Conservation (phyloP, 208 protist species). For the Borovskyia barvae region DNA sequence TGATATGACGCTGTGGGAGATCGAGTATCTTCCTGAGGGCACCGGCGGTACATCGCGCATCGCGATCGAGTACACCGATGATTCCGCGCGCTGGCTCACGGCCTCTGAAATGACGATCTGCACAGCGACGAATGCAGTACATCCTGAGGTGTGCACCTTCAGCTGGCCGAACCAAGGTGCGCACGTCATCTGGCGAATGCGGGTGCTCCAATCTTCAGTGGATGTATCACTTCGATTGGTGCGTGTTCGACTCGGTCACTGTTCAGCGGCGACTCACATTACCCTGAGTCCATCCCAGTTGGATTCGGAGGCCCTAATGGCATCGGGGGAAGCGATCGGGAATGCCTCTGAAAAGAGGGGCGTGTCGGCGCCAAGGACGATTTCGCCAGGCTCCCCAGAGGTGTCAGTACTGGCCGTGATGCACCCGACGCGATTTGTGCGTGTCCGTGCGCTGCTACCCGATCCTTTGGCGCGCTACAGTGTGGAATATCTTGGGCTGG, state of each 20-base stretch:
- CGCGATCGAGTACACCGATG: conserved; percentile 45
- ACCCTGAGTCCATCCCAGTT: neutral
- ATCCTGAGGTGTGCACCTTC: conserved; percentile 3
- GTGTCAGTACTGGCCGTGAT: conserved; percentile 6
- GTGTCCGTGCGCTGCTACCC: conserved; percentile 48
- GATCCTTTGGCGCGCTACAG: conserved; percentile 31
- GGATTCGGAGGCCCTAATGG: too few species aligned
- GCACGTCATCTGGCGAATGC: conserved; percentile 16
- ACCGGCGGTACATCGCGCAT: conserved; percentile 10
- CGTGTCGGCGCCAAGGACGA: too few species aligned
- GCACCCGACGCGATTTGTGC: conserved; percentile 27
- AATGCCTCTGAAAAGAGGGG: too few species aligned
- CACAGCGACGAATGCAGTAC: neutral
- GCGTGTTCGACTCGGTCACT: conserved; percentile 16
- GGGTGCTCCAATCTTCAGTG: conserved; percentile 16
- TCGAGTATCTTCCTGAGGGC: conserved; percentile 9
- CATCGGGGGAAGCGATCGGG: too few species aligned
- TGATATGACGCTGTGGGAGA: conserved; percentile 15
- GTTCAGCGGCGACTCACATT: conserved; percentile 1
- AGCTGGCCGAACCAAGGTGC: conserved; percentile 22
- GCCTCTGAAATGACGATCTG: conserved; percentile 15
- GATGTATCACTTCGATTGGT: conserved; percentile 14
- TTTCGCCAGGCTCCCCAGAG: too few species aligned
- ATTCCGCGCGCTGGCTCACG: conserved; percentile 19
- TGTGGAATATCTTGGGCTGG: conserved; percentile 71